Percentiles rank a stretch among this genome's conserved stretches.
Conservation (phyloP, 495 filamentous ascomycete species). For the Neurospora sp. region DNA sequence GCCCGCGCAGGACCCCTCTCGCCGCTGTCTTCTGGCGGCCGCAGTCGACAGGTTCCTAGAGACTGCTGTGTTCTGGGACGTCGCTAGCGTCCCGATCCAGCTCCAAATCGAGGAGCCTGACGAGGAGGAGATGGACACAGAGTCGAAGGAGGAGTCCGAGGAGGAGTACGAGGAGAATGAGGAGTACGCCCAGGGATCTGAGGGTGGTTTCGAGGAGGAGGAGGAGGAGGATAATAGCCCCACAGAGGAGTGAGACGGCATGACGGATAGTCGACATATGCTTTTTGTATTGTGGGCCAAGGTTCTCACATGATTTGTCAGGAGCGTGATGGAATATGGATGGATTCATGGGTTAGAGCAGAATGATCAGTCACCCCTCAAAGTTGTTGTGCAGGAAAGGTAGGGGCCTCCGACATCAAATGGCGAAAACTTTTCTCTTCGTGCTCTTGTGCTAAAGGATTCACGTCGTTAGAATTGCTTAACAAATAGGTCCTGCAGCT, state of each 20-base stretch:
- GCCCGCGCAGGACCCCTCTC: not conserved
- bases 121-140: not conserved
- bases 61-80: not conserved
- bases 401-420: not conserved
- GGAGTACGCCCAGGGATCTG: not conserved
- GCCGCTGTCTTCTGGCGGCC: not conserved
- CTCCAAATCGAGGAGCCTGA: not conserved
- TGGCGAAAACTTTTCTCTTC: no score
- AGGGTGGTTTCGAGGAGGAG: not conserved
- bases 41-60: not conserved
- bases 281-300: not conserved
- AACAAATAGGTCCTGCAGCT: no score
- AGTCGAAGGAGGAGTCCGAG: not conserved
- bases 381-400: not conserved
- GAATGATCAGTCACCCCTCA: not conserved
- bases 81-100: not conserved
- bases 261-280: not conserved
- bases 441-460: no score
- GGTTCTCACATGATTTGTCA: not conserved
- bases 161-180: not conserved
- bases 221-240: not conserved
- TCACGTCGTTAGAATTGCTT: no score
- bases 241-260: not conserved
- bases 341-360: not conserved
- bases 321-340: not conserved